Evolutionary conservation across 208 protist genomes (phyloP).

Genomic region (Spongospora subterranea): DNA sequence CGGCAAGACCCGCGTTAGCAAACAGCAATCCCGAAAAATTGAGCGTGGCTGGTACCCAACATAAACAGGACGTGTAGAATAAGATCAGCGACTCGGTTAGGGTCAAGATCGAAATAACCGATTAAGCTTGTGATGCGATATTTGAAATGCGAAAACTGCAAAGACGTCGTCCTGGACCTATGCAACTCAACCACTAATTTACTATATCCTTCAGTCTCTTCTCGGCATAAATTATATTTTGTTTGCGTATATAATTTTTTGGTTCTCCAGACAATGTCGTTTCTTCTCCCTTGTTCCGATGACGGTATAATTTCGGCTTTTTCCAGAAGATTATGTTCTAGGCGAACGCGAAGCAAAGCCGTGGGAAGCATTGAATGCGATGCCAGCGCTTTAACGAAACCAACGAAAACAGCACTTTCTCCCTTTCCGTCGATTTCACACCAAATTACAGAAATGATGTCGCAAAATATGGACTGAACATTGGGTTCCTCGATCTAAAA

Average conservation of each 20-base stretch:
- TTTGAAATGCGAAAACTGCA: not conserved
- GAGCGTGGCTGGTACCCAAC: not conserved
- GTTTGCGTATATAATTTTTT: constrained; percentile 69
- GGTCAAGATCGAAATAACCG: constrained; percentile 79
- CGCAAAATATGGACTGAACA: constrained; percentile 32
- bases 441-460: constrained; percentile 10
- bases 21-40: not conserved
- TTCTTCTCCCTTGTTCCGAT: constrained; percentile 4
- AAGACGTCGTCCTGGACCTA: no score
- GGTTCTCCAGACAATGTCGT: constrained; percentile 52
- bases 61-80: constrained; percentile 71
- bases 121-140: constrained; percentile 63
- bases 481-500: not conserved
- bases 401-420: not conserved
- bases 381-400: not conserved
- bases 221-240: constrained; percentile 81
- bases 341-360: not conserved
- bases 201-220: constrained; percentile 81
- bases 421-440: not conserved
- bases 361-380: not conserved
- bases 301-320: not conserved
- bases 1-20: not conserved
- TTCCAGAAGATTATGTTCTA: not conserved
- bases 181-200: constrained; percentile 77
- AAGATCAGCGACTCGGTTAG: constrained; percentile 79